A percentile compares a stretch with the other conserved stretches of the same genome.
Evolutionary conservation across 73 alveolate genomes (phyloP).

Genomic region (Paramecium tetraurelia): DNA sequence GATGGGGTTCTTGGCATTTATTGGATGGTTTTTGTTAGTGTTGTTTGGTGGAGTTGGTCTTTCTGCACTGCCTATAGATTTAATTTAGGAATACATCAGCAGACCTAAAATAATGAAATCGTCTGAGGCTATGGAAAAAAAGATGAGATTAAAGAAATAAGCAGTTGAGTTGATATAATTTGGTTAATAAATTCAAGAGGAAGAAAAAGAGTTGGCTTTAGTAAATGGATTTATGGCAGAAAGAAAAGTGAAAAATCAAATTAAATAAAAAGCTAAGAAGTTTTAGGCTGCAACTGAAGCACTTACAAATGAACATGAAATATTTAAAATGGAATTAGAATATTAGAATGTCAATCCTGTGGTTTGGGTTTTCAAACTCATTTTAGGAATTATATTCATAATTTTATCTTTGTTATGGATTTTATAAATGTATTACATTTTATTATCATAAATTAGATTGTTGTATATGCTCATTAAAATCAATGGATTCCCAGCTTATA

Average conservation of each 20-base stretch:
- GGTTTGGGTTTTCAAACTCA: background rate
- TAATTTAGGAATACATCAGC: conserved; percentile 29
- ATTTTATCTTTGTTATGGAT: conserved; percentile 12
- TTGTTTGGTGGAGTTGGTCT: conserved; percentile 68
- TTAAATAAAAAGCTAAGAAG: conserved; percentile 19
- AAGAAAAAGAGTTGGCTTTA: conserved; percentile 37
- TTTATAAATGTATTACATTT: background rate
- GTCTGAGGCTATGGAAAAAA: conserved; percentile 37
- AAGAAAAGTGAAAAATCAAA: background rate
- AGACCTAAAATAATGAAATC: conserved; percentile 59
- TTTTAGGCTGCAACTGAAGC: conserved; percentile 15
- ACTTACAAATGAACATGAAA: background rate
- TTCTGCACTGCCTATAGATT: conserved; percentile 62
- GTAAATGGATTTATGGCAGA: conserved; percentile 53
- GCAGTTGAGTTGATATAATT: conserved; percentile 11
- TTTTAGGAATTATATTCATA: background rate
- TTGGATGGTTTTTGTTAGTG: conserved; percentile 64
- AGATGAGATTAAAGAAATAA: background rate
- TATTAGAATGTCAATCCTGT: background rate
- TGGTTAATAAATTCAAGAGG: conserved; percentile 10
- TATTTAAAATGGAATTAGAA: conserved; percentile 8
- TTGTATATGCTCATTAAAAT: background rate
- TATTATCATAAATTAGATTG: background rate
- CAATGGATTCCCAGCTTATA: conserved; percentile 70
- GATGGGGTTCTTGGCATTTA: conserved; percentile 58